Evolutionary conservation across 768 basidiomycete genomes (phyloP), one percentile per base, ranked within the genome.

Genomic region (Floccularia luteovirens): DNA sequence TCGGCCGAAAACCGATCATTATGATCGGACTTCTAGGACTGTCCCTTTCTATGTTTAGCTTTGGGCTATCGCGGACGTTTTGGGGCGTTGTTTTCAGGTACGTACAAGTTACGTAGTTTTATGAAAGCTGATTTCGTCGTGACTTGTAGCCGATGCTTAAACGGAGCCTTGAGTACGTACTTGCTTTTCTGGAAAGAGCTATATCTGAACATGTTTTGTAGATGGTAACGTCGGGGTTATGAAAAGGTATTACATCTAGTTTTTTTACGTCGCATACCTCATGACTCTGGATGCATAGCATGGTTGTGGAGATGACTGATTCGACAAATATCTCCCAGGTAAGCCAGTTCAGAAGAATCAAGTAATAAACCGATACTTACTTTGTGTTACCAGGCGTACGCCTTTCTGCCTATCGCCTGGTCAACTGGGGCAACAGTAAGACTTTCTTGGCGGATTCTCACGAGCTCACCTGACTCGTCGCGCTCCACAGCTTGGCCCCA

Each of bases 251-350:
- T 34, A 34, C 20, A 14, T 6, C 16, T 19, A 7, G 32, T 19
- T 7, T 7, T 34, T 34, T 34, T 17, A 14, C n/a, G n/a, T 34
- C 6, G 32, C n/a, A 14, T 8, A n/a, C n/a, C n/a, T n/a, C n/a
- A n/a, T n/a, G n/a, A n/a, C n/a, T n/a, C n/a, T n/a, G n/a, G n/a
- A n/a, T n/a, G 20, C 16, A 14, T 17, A 34, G 76, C 47, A 74
- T 77, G 49, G 68, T 85, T 60, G 80, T 71, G 0, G 81, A 83
- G 41, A 54, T 83, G 24, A 81, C 80, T 0, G 80, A 82, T 48
- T 59, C 69, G 1, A 72, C 74, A 1, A 83, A 83, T 49, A 64
- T 34, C 20, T 34, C 16, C 8, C n/a, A 17, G 16, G 70, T 31
- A 65, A n/a, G 71, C 5, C n/a, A n/a, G 56, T 61, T 24, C 70